Evolutionary conservation across 208 protist species (phyloP), one percentile per base, ranked within the genome.

Genomic region (Trichomonas tenax): DNA sequence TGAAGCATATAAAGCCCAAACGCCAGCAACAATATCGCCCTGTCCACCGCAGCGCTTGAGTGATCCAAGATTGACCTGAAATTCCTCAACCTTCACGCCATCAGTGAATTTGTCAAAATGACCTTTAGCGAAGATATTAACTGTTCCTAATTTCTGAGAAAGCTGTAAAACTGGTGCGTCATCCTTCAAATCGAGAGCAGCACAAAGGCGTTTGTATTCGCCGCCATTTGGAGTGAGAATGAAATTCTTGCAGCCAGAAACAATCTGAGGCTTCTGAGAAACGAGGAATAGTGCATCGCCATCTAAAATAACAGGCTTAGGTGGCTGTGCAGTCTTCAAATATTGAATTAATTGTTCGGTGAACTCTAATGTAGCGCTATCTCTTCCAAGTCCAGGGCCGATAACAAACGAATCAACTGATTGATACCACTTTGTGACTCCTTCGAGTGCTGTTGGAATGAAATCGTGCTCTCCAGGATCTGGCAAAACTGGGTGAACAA

Each of bases 91-190:
- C 10, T 31, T 96, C 36, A 81, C 31, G 9, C 97, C 97, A 89
- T 98, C 96, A 41, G 95, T 96, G 51, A 98, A 97, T 17, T 96
- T 45, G 96, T 98, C 98, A 9, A 82, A 48, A 46, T 58, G 81
- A 44, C 98, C 98, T 96, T 98, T 98, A 40, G 97, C 96, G 0
- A 98, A 96, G 2, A 98, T 96, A 23, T 96, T 97, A 34, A 97
- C 96, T 34, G 82, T 86, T 51, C 63, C 96, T 84, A 96, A 90
- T 15, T 45, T 36, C 41, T 36, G 44, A 14, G 31, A 9, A 88
- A 72, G 38, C 34, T 31, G 40, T 26, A 49, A 8, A 14, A 26
- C 17, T 96, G 36, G 63, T 23, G 36, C 31, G 15, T 6, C 41
- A 44, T 96, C 82, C 46, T 31, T 15, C n/a, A 38, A 95, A 8